Evolutionary conservation across 2,329 filamentous ascomycete species (phyloP).

Genomic region (Parafenestella ontariensis): DNA sequence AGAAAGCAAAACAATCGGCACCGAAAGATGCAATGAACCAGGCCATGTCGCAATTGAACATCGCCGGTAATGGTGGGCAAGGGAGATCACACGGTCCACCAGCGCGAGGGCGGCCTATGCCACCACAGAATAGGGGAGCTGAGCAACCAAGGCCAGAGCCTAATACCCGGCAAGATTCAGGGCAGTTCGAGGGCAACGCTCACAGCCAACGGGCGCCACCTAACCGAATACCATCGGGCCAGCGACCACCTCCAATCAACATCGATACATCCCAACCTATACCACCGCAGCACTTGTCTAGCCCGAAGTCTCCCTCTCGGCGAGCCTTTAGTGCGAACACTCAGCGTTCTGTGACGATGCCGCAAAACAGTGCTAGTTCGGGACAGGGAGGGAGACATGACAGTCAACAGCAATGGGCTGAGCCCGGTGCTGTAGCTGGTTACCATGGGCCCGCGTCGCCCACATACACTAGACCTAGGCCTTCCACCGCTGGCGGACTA

Average conservation of each 20-base stretch:
- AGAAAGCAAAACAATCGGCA: constrained; percentile 21
- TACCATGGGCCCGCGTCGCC: constrained; percentile 48
- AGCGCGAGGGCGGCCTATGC: constrained; percentile 30
- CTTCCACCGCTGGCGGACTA: constrained; percentile 44
- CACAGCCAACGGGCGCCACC: constrained; percentile 33
- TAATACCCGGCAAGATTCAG: constrained; percentile 43
- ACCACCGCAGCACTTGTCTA: constrained; percentile 22
- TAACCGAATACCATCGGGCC: constrained; percentile 33
- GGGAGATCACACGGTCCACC: constrained; percentile 23
- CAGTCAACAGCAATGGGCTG: constrained; percentile 42
- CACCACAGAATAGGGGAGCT: constrained; percentile 30
- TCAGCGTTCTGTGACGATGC: constrained; percentile 49
- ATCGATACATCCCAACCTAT: constrained; percentile 19
- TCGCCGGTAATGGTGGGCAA: constrained; percentile 31
- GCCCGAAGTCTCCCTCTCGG: constrained; percentile 37
- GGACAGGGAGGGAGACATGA: constrained; percentile 21
- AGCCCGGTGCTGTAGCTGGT: constrained; percentile 42
- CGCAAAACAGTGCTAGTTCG: constrained; percentile 34
- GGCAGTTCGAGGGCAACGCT: constrained; percentile 40
- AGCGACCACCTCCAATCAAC: constrained; percentile 34
- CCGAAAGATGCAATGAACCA: constrained; percentile 36
- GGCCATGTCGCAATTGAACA: constrained; percentile 46
- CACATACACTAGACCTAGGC: constrained; percentile 44
- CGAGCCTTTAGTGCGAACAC: constrained; percentile 38
- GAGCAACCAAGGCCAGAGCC: constrained; percentile 26